Evolutionary conservation across 768 basidiomycete species (phyloP).

Genomic region (Naganishia randhawae): DNA sequence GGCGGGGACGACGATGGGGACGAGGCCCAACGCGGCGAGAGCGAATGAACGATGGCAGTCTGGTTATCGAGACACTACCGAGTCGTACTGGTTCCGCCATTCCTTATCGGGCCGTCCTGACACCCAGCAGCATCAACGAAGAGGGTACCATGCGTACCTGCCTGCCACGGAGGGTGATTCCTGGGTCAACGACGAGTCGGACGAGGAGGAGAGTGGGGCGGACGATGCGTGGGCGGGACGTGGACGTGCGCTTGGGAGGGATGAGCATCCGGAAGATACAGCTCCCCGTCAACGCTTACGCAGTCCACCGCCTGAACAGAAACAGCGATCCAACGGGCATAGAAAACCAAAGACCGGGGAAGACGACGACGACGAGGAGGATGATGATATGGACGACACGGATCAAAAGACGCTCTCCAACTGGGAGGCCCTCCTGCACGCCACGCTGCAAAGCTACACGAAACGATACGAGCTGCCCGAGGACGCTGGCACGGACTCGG

Average conservation of each 20-base stretch:
- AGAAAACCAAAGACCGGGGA: neutral
- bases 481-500: neutral
- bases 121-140: no score
- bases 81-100: neutral
- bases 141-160: neutral
- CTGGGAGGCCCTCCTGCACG: neutral
- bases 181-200: constrained; percentile 13
- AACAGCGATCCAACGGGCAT: neutral
- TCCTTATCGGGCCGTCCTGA: neutral
- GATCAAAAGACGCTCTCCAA: neutral
- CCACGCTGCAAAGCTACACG: neutral
- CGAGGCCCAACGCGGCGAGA: neutral
- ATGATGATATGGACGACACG: neutral
- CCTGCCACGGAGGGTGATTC: neutral
- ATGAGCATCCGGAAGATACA: neutral
- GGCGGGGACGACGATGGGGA: neutral
- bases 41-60: neutral
- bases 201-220: neutral
- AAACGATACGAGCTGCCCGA: constrained; percentile 5
- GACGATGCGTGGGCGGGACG: neutral
- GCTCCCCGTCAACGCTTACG: neutral
- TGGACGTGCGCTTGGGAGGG: neutral
- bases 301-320: neutral
- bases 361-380: neutral
- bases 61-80: neutral